Conservation (phyloP, 345 rosid species). For the Balakata baccata region DNA sequence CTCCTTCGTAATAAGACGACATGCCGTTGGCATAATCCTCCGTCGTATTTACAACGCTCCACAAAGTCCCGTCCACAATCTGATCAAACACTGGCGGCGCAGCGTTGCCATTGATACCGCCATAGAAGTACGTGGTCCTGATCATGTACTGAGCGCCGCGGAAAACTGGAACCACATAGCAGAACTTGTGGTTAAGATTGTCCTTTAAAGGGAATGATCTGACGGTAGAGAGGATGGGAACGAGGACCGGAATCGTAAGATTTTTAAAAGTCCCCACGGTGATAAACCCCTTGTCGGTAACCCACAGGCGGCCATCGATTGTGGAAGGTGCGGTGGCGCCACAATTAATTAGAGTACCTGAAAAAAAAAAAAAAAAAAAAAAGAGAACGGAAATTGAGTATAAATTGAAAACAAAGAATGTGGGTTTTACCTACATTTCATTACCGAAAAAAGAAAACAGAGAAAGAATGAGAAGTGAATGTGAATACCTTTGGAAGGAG, state of each 20-base stretch:
- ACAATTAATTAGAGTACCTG: slow-evolving; percentile 70
- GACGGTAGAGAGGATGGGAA: slow-evolving; percentile 51
- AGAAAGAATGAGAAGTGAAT: background rate
- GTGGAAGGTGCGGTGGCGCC: slow-evolving; percentile 45
- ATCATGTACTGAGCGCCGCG: slow-evolving; percentile 65
- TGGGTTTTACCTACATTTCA: no score
- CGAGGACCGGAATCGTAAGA: slow-evolving; percentile 29
- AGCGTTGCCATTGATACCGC: slow-evolving; percentile 59
- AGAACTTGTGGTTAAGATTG: slow-evolving; percentile 49
- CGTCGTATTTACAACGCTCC: slow-evolving; percentile 78
- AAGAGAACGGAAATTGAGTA: no score
- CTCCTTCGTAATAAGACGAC: slow-evolving; percentile 69
- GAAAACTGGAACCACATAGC: slow-evolving; percentile 51
- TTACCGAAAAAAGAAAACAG: no score
- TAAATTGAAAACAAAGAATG: background rate
- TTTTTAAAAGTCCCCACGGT: slow-evolving; percentile 47
- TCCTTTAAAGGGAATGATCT: slow-evolving; percentile 66
- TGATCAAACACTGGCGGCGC: slow-evolving; percentile 86
- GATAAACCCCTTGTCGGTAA: slow-evolving; percentile 48
- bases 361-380: no score
- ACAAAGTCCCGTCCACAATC: slow-evolving; percentile 79
- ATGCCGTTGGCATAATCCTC: slow-evolving; percentile 51
- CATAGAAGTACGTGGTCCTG: slow-evolving; percentile 75
- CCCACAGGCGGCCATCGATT: slow-evolving; percentile 54
- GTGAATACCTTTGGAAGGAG: background rate